A percentile compares a stretch with the other conserved stretches of the same genome.
Conservation (phyloP, 2,329 filamentous ascomycete species). For the Cladorrhinum sp. region DNA sequence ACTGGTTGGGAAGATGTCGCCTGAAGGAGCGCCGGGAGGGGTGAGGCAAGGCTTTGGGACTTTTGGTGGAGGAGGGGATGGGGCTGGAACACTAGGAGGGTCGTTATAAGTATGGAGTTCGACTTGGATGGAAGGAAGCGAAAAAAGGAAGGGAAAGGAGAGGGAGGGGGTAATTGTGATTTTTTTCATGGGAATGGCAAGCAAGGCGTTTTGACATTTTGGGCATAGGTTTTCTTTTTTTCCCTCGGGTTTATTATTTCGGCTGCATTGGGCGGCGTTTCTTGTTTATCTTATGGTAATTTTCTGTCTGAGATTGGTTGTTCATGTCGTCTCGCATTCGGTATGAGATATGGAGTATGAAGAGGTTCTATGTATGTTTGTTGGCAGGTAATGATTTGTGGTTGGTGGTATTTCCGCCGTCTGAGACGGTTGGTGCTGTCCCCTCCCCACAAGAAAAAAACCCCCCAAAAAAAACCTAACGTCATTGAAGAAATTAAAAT, state of each 20-base stretch:
- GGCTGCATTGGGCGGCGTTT: conserved; percentile 19
- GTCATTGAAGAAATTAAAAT: not conserved
- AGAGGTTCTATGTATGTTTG: not conserved
- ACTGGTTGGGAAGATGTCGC: conserved; percentile 7
- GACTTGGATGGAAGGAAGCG: not conserved
- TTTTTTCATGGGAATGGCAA: not conserved
- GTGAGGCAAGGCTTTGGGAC: not conserved
- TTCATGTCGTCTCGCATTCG: not conserved
- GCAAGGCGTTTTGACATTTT: not conserved
- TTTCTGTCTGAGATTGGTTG: not conserved
- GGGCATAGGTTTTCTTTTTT: conserved; percentile 20
- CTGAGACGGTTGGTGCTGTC: not conserved
- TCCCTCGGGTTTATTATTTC: not conserved
- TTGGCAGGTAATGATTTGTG: not conserved
- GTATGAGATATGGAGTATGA: not conserved
- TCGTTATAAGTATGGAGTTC: conserved; percentile 8
- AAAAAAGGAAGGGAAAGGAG: too few species aligned
- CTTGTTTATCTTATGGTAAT: conserved; percentile 3
- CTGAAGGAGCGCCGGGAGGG: not conserved
- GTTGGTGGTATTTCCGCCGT: not conserved
- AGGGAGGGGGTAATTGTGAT: not conserved
- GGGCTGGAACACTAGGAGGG: conserved; percentile 1
- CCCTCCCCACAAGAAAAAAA: too few species aligned
- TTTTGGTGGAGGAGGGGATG: conserved; percentile 3
- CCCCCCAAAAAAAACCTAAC: too few species aligned